Conservation (phyloP, 169 alveolate species). For the Babesia sp. region DNA sequence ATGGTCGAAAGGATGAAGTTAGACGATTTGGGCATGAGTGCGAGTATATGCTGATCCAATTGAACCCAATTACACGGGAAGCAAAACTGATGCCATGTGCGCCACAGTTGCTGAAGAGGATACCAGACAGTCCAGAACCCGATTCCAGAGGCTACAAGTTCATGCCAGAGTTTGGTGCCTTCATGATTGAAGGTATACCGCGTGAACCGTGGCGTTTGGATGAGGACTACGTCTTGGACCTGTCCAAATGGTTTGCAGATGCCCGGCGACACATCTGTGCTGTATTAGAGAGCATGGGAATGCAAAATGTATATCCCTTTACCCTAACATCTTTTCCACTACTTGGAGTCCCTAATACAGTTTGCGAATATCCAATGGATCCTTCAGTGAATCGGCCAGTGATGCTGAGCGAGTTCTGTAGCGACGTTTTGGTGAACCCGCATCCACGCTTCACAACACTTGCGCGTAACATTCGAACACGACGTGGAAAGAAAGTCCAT, state of each 20-base stretch:
- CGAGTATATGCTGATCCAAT: slow-evolving; percentile 67
- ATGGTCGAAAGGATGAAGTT: slow-evolving; percentile 56
- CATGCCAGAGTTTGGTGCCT: slow-evolving; percentile 78
- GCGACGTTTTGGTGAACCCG: slow-evolving; percentile 85
- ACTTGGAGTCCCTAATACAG: slow-evolving; percentile 50
- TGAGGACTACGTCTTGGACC: slow-evolving; percentile 46
- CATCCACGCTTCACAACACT: slow-evolving; percentile 89
- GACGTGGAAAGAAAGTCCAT: slow-evolving; percentile 35
- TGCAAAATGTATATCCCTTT: slow-evolving; percentile 47
- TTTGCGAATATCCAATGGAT: slow-evolving; percentile 36
- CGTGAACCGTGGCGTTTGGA: slow-evolving; percentile 67
- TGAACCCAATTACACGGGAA: slow-evolving; percentile 58
- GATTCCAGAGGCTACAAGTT: slow-evolving; percentile 12
- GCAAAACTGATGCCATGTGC: slow-evolving; percentile 46
- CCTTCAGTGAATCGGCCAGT: slow-evolving; percentile 20
- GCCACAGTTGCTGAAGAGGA: slow-evolving; percentile 26
- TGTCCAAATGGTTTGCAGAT: slow-evolving; percentile 40
- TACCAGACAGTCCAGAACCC: slow-evolving; percentile 42
- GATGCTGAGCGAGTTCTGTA: slow-evolving; percentile 51
- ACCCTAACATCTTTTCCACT: slow-evolving; percentile 54
- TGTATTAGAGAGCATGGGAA: slow-evolving; percentile 46
- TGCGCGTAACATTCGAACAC: slow-evolving; percentile 80
- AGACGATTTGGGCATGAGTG: slow-evolving; percentile 74
- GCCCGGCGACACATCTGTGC: slow-evolving; percentile 50
- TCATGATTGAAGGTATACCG: slow-evolving; percentile 75